A percentile compares a stretch with the other conserved stretches of the same genome.
phyloP scores from a whole-genome alignment of 345 rosid genomes.

The Euphorbia peplus region DNA sequence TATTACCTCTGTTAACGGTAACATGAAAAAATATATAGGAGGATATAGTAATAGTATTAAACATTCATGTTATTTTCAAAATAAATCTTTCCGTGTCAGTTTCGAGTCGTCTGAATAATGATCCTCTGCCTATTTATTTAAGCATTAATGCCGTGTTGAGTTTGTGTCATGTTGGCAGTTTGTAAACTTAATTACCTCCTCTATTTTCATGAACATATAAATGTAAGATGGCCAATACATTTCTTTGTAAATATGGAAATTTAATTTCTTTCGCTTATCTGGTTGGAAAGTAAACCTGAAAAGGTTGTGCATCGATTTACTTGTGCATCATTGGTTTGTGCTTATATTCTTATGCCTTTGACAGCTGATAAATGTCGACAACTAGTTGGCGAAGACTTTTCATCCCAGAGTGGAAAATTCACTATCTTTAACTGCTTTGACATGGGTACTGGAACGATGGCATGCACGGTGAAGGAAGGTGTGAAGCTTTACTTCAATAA shows the following conservation, averaged over 20 bases:
- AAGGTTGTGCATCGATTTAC: neutral
- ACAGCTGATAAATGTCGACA: conserved; percentile 88
- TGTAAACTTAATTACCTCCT: no score
- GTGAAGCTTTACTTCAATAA: conserved; percentile 84
- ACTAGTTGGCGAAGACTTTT: conserved; percentile 68
- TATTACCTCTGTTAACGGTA: no score
- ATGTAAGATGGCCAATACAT: neutral
- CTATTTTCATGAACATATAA: no score
- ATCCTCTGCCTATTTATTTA: no score
- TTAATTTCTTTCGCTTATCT: neutral
- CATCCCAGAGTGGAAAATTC: conserved; percentile 90
- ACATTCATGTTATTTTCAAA: no score
- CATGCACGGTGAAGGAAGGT: conserved; percentile 85
- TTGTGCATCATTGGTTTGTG: neutral
- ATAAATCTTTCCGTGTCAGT: no score
- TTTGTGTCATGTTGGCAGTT: no score
- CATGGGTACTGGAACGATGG: conserved; percentile 76
- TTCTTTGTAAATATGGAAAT: neutral
- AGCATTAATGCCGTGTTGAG: no score
- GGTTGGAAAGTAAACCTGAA: neutral
- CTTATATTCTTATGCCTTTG: neutral
- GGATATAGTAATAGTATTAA: no score
- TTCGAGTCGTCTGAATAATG: no score
- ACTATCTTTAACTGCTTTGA: conserved; percentile 85
- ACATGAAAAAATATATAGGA: no score